phyloP scores from a whole-genome alignment of 768 basidiomycete species.

The Paxillus rubicundulus region DNA sequence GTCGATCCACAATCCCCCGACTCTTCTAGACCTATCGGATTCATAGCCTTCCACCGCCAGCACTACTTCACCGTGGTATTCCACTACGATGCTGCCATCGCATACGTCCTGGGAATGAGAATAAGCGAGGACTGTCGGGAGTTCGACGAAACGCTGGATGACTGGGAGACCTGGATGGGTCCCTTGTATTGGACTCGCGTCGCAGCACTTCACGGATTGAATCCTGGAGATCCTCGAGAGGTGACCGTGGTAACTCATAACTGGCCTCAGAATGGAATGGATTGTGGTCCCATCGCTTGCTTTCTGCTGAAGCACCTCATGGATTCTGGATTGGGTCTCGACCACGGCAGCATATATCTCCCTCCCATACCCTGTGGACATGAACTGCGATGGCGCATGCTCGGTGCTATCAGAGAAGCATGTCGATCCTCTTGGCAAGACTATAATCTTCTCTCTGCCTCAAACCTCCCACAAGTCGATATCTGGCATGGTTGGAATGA shows the following conservation, averaged over 20 bases:
- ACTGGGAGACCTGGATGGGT: not conserved
- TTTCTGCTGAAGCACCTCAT: slow-evolving; percentile 3
- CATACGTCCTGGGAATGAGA: not conserved
- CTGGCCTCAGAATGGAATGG: not conserved
- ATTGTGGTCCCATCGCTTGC: slow-evolving; percentile 9
- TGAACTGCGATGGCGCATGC: not conserved
- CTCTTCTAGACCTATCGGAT: not conserved
- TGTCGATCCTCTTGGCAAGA: not conserved
- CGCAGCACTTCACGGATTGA: not conserved
- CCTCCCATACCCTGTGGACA: slow-evolving; percentile 2
- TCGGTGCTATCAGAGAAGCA: not conserved
- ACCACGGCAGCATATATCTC: too few species aligned
- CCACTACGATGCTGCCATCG: not conserved
- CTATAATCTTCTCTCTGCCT: not conserved
- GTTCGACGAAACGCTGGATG: not conserved
- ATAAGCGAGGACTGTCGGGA: not conserved
- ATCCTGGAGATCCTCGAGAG: not conserved
- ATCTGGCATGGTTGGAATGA: too few species aligned
- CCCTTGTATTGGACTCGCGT: not conserved
- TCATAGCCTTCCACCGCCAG: not conserved
- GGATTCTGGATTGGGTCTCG: not conserved
- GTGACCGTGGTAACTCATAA: not conserved
- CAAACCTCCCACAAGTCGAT: too few species aligned
- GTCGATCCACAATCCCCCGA: not conserved
- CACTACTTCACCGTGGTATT: not conserved